phyloP scores from a whole-genome alignment of 345 rosid genomes.

The Melastoma malabathricum region DNA sequence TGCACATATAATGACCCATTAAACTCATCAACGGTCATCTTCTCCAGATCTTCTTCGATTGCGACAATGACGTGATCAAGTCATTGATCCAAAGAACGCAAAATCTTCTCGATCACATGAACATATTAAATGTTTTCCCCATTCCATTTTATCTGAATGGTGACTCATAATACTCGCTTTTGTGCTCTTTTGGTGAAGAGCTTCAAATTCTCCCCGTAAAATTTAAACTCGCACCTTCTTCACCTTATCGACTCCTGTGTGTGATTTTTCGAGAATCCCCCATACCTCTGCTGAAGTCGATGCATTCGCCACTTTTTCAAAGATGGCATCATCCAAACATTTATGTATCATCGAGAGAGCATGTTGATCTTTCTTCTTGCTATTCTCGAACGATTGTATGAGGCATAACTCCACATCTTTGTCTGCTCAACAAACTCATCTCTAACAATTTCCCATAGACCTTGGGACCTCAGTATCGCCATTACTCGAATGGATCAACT shows the following conservation, averaged over 20 bases:
- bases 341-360: conserved; percentile 3
- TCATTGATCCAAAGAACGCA: neutral
- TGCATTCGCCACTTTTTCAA: conserved; percentile 3
- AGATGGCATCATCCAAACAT: conserved; percentile 6
- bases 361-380: conserved; percentile 2
- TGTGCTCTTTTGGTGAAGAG: neutral
- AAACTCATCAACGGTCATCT: neutral
- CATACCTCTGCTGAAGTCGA: conserved; percentile 2
- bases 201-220: conserved; percentile 5
- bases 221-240: conserved; percentile 5
- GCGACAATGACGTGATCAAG: conserved; percentile 3
- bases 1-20: conserved; percentile 6
- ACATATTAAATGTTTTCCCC: conserved; percentile 1
- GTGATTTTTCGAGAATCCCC: conserved; percentile 3
- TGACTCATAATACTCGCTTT: neutral
- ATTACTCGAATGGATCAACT: too few species aligned
- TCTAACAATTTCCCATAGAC: too few species aligned
- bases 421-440: neutral
- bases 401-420: neutral
- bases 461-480: too few species aligned
- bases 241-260: conserved; percentile 7
- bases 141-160: conserved; percentile 3
- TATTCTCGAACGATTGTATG: too few species aligned
- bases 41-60: conserved; percentile 9
- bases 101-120: conserved; percentile 5